Evolutionary conservation across 2,329 filamentous ascomycete genomes (phyloP).

Genomic region (Pyrenophora graminea): DNA sequence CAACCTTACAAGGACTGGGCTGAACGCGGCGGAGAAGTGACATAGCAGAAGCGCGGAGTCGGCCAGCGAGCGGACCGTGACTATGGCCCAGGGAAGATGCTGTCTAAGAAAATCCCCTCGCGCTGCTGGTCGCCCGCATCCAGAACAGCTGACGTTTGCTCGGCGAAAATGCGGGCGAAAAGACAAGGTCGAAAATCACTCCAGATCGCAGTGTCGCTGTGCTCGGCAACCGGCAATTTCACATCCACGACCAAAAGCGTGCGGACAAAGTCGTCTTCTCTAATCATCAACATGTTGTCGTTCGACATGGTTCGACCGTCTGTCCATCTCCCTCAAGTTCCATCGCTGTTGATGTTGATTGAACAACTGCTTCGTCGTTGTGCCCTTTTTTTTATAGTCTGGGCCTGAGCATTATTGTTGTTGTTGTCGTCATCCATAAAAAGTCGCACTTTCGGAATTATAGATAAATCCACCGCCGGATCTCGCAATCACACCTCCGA

Average conservation of each 20-base stretch:
- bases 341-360: no score
- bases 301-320: no score
- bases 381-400: no score
- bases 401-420: no score
- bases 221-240: conserved; percentile 22
- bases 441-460: no score
- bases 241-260: conserved; percentile 29
- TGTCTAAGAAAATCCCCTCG: conserved; percentile 13
- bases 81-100: conserved; percentile 21
- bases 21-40: conserved; percentile 31
- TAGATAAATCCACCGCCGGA: no score
- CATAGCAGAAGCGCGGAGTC: conserved; percentile 40
- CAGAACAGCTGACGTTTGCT: conserved; percentile 26
- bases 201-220: conserved; percentile 11
- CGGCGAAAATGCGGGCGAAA: conserved; percentile 17
- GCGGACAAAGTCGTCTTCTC: conserved; percentile 21
- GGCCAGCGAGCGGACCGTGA: conserved; percentile 37
- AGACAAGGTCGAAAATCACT: conserved; percentile 9
- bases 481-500: no score
- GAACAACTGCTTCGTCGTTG: no score
- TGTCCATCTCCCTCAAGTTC: no score
- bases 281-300: no score
- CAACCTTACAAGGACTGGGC: conserved; percentile 45
- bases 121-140: conserved; percentile 20
- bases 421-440: no score